Evolutionary conservation across 495 filamentous ascomycete genomes (phyloP), one percentile per base, ranked within the genome.

Genomic region (Tirmania nivea): DNA sequence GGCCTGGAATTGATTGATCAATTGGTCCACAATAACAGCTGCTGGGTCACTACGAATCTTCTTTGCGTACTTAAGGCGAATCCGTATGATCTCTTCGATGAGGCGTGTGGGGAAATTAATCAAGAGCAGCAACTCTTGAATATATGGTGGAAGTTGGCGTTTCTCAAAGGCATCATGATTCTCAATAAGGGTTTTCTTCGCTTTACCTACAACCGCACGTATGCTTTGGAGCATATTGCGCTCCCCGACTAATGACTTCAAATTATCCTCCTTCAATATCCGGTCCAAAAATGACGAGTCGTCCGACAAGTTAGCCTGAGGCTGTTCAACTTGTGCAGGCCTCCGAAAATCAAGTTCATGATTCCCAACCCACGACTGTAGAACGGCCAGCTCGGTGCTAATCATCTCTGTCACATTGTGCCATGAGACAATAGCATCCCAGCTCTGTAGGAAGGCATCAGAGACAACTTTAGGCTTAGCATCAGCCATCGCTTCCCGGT

Each of bases 331-430:
- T 45, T 45, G 3, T 45, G 39, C 39, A 14, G 39, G 39, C 60
- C 84, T 81, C 48, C 77, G 77, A 63, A 97, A 96, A 67, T 96
- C 86, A 12, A 97, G 75, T 61, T 89, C 87, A 48, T 84, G 83
- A 63, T 97, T 97, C 19, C 90, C 90, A 36, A 96, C 90, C 90
- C 90, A 97, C 53, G 78, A 84, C 65, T 87, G 86, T 55, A 97
- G 66, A 55, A 96, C 85, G 34, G 77, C 79, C 48, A 97, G 73
- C 64, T 96, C 83, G 3, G 85, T 96, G 63, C 88, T 94, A 70
- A 97, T 96, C 59, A 96, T 79, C 63, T 88, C 78, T n/a, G 89
- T 96, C 45, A 88, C 94, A 65, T 95, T 96, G 67, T 94, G 81
- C 90, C 90, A 97, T 0, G 92, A 78, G 54, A 93, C 80, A 53